Percentiles rank a stretch among this genome's conserved stretches.
These are phyloP conservation scores for Trypanosoma avium DNA, from an alignment of 208 protist species.

Conservation along the genomic window DNA sequence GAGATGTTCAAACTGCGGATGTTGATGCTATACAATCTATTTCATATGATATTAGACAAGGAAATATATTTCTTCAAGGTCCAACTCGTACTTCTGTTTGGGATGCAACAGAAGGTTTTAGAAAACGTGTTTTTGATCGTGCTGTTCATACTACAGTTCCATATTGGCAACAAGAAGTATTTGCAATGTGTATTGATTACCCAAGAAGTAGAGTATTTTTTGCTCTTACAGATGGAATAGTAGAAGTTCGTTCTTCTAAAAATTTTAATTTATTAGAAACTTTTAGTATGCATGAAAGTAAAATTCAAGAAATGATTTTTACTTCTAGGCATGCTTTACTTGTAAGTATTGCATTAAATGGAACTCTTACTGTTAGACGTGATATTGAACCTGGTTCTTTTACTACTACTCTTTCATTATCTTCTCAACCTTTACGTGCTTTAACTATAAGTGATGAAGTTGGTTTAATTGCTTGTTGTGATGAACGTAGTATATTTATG, in stretches of 20 bases:
- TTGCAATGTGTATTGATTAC: conserved; percentile 58
- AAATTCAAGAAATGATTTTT: conserved; percentile 61
- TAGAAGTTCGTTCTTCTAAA: conserved; percentile 50
- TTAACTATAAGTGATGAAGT: conserved; percentile 60
- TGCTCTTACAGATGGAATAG: conserved; percentile 30
- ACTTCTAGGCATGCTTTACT: conserved; percentile 39
- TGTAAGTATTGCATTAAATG: conserved; percentile 39
- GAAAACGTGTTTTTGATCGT: conserved; percentile 44
- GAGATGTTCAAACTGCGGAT: conserved; percentile 42
- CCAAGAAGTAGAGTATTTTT: conserved; percentile 60
- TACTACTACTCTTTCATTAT: conserved; percentile 5
- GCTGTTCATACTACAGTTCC: conserved; percentile 18
- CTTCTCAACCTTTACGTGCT: conserved; percentile 22
- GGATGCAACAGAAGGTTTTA: conserved; percentile 50
- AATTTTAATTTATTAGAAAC: conserved; percentile 29
- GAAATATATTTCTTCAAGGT: conserved; percentile 58
- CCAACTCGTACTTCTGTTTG: conserved; percentile 61
- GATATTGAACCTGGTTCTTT: conserved; percentile 11
- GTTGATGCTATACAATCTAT: conserved; percentile 37
- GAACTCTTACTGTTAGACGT: conserved; percentile 41
- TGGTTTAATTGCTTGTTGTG: conserved; percentile 49
- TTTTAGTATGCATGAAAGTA: conserved; percentile 13
- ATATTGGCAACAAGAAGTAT: conserved; percentile 36
- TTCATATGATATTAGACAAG: conserved; percentile 41
- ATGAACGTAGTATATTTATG: conserved; percentile 37